These are phyloP conservation scores for Fusarium floridanum DNA, from an alignment of 2,329 filamentous ascomycete species.

Conservation along the genomic window DNA sequence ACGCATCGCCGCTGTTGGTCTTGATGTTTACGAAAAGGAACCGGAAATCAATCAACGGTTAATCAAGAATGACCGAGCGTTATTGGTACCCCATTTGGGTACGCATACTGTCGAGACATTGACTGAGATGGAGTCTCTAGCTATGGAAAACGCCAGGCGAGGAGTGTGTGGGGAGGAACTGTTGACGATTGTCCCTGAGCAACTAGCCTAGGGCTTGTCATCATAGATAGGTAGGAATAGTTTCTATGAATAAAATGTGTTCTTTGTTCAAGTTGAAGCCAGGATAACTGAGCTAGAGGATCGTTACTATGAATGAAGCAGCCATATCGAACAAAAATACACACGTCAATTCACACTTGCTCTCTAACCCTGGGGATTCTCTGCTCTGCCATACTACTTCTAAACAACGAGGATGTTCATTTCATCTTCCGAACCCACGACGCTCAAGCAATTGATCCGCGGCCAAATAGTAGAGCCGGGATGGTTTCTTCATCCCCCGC, in stretches of 20 bases:
- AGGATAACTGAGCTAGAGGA: too few species aligned
- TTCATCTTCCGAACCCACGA: background rate
- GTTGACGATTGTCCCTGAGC: conserved; percentile 36
- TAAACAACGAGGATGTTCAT: background rate
- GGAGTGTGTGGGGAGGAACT: conserved; percentile 28
- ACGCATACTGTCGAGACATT: conserved; percentile 70
- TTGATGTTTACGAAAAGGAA: conserved; percentile 70
- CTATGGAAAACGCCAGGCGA: conserved; percentile 46
- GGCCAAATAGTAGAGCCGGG: background rate
- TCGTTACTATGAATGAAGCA: background rate
- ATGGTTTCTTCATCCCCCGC: background rate
- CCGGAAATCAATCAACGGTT: conserved; percentile 73
- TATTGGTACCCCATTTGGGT: conserved; percentile 76
- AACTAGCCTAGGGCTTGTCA: background rate
- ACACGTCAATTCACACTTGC: background rate
- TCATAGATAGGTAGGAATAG: background rate
- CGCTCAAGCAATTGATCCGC: background rate
- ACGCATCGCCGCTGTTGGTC: conserved; percentile 65
- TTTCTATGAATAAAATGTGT: background rate
- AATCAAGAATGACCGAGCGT: conserved; percentile 68
- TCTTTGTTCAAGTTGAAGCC: too few species aligned
- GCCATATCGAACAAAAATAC: background rate
- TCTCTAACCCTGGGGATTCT: background rate
- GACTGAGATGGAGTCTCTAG: conserved; percentile 47
- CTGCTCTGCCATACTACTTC: background rate